Conservation (phyloP, 805 yeast species). For the Kodamaea laetipori region DNA sequence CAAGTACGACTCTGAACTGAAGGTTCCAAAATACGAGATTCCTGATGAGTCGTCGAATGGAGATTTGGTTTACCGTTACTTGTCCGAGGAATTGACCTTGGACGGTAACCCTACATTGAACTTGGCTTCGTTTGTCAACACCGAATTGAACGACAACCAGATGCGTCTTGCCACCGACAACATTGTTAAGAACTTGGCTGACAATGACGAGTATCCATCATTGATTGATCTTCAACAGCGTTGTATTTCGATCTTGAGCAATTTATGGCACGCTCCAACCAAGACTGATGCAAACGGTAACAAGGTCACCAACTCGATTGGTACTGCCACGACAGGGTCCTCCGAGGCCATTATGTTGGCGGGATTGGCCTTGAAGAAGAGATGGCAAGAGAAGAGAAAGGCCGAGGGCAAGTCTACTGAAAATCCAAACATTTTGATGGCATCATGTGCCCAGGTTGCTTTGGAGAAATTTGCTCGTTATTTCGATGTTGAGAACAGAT, state of each 20-base stretch:
- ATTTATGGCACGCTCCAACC: conserved; percentile 76
- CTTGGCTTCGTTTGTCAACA: conserved; percentile 87
- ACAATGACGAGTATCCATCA: conserved; percentile 91
- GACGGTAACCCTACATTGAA: conserved; percentile 86
- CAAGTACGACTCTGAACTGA: conserved; percentile 29
- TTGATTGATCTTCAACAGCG: conserved; percentile 76
- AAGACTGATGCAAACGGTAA: conserved; percentile 24
- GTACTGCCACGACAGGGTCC: conserved; percentile 93
- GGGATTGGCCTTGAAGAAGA: conserved; percentile 88
- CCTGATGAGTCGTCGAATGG: conserved; percentile 58
- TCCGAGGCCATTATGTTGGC: conserved; percentile 94
- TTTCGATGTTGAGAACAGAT: conserved; percentile 85
- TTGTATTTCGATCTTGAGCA: conserved; percentile 76
- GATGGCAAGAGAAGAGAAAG: conserved; percentile 73
- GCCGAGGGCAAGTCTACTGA: conserved; percentile 58
- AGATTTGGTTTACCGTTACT: conserved; percentile 57
- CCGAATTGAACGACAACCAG: conserved; percentile 53
- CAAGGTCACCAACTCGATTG: conserved; percentile 50
- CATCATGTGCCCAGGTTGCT: conserved; percentile 91
- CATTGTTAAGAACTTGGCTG: conserved; percentile 85
- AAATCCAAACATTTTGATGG: conserved; percentile 87
- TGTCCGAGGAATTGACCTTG: conserved; percentile 72
- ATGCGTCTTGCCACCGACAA: conserved; percentile 62
- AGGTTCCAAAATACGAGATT: conserved; percentile 60
- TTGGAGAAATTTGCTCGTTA: conserved; percentile 91